Conservation (phyloP, 2,329 filamentous ascomycete genomes). For the Leptographium lundbergii region DNA sequence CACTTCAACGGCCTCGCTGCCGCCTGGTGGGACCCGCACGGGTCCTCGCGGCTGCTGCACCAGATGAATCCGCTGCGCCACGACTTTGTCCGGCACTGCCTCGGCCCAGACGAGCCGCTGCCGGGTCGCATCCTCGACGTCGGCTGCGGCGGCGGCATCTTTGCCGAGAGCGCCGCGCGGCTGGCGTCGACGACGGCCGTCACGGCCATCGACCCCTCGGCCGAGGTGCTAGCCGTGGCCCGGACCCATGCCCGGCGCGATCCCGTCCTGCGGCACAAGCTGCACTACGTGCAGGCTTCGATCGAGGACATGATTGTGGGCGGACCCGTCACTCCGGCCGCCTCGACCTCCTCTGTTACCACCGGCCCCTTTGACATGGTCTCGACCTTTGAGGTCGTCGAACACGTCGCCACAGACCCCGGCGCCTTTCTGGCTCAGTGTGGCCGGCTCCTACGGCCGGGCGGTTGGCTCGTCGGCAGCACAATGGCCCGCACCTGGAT, state of each 20-base stretch:
- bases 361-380: constrained; percentile 56
- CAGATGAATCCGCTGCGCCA: constrained; percentile 97
- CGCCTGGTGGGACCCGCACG: constrained; percentile 95
- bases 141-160: constrained; percentile 92
- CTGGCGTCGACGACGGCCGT: constrained; percentile 50
- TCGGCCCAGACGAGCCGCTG: constrained; percentile 24
- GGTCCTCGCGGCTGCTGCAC: constrained; percentile 81
- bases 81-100: constrained; percentile 72
- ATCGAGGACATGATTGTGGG: constrained; percentile 51
- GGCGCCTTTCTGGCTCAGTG: constrained; percentile 60
- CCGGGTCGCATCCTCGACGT: constrained; percentile 57
- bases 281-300: constrained; percentile 63
- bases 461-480: constrained; percentile 84
- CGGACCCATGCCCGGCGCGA: constrained; percentile 60
- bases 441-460: constrained; percentile 67
- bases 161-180: constrained; percentile 75
- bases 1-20: constrained; percentile 92
- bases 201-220: constrained; percentile 66
- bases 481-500: constrained; percentile 85
- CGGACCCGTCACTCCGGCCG: not conserved
- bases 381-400: constrained; percentile 85
- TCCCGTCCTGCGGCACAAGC: constrained; percentile 47
- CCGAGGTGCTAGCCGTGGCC: constrained; percentile 63
- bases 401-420: constrained; percentile 67
- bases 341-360: not conserved